These are phyloP conservation scores for Gliomastix tumulicola DNA, from an alignment of 2,329 filamentous ascomycete species.

Conservation along the genomic window DNA sequence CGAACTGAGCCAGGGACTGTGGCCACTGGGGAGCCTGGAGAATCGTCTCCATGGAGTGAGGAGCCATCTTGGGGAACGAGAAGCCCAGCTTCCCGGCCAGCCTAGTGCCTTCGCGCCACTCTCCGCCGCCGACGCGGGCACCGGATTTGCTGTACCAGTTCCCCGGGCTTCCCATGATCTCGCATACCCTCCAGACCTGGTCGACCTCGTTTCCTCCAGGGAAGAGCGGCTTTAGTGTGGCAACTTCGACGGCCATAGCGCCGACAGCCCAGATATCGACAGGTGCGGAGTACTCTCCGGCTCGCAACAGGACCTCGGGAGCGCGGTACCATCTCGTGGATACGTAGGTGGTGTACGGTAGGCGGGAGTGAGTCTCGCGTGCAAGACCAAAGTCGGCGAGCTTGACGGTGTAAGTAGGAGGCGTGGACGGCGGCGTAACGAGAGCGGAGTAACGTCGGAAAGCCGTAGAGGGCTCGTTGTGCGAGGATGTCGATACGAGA, in stretches of 20 bases:
- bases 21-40: constrained; percentile 90
- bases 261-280: constrained; percentile 99
- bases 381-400: constrained; percentile 97
- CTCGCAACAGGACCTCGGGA: constrained; percentile 86
- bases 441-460: constrained; percentile 91
- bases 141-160: constrained; percentile 97
- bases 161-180: constrained; percentile 98
- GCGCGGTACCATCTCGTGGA: constrained; percentile 98
- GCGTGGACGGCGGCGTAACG: constrained; percentile 91
- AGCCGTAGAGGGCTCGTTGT: constrained; percentile 72
- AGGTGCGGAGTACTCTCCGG: constrained; percentile 93
- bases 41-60: constrained; percentile 92
- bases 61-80: constrained; percentile 98
- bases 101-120: constrained; percentile 92
- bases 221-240: constrained; percentile 92
- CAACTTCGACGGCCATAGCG: constrained; percentile 97
- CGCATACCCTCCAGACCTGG: constrained; percentile 97
- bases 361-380: constrained; percentile 92
- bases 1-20: constrained; percentile 77
- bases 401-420: constrained; percentile 91
- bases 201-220: constrained; percentile 97
- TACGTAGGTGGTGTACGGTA: constrained; percentile 96
- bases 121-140: constrained; percentile 80
- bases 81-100: constrained; percentile 95
- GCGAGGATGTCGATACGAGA: constrained; percentile 84